These are phyloP conservation scores for Sherardia arvensis DNA, from an alignment of 257 asterid genomes.

Conservation along the genomic window DNA sequence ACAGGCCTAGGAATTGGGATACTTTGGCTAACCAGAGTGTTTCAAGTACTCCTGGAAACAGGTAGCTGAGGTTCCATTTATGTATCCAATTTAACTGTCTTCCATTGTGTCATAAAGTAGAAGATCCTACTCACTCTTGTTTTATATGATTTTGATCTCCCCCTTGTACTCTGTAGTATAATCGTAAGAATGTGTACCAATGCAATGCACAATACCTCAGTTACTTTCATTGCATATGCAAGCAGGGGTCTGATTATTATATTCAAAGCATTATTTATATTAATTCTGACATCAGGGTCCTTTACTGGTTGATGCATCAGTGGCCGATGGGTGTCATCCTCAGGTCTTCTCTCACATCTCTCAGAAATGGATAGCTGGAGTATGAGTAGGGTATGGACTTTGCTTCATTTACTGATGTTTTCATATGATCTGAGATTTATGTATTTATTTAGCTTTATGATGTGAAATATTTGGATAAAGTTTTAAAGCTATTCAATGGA, in stretches of 20 bases:
- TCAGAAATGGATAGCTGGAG: constrained; percentile 71
- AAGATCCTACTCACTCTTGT: too few relatives aligned
- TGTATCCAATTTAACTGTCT: constrained; percentile 15
- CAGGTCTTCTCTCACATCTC: constrained; percentile 51
- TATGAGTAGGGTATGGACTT: constrained; percentile 45
- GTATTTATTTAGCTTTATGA: constrained; percentile 13
- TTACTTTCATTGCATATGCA: neutral
- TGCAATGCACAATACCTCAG: neutral
- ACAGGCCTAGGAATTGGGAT: constrained; percentile 82
- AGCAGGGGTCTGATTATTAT: neutral
- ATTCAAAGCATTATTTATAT: constrained; percentile 38
- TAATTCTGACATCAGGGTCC: constrained; percentile 85
- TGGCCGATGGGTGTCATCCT: constrained; percentile 77
- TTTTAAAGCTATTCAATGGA: neutral
- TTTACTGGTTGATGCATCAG: constrained; percentile 99
- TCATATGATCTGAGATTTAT: constrained; percentile 2
- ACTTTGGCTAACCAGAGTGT: constrained; percentile 37
- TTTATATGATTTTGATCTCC: neutral
- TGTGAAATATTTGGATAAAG: neutral
- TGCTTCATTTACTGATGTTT: constrained; percentile 13
- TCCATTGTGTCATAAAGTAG: neutral
- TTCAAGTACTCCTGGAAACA: constrained; percentile 86
- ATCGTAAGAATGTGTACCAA: neutral
- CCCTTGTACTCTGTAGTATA: neutral
- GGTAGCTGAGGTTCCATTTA: constrained; percentile 45